phyloP scores from a whole-genome alignment of 805 yeast genomes.

The Candida qinlingensis region DNA sequence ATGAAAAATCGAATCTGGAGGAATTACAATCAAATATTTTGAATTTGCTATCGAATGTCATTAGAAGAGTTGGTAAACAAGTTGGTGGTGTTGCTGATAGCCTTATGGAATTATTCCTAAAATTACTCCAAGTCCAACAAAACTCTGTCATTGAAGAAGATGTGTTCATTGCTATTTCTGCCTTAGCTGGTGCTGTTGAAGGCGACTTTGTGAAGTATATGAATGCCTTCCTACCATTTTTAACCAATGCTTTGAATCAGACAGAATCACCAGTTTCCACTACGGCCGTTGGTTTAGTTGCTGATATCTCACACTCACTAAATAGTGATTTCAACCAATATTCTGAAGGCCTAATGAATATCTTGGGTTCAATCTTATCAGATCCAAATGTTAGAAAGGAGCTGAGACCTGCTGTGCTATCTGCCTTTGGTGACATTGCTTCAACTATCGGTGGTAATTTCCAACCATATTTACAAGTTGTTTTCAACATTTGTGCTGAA shows the following conservation, averaged over 20 bases:
- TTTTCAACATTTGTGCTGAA: conserved; percentile 68
- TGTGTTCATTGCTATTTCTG: conserved; percentile 84
- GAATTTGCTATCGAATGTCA: conserved; percentile 22
- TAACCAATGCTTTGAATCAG: conserved; percentile 73
- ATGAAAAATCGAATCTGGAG: conserved; percentile 72
- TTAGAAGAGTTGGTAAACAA: conserved; percentile 63
- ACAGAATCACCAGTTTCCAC: conserved; percentile 78
- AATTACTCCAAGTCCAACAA: conserved; percentile 55
- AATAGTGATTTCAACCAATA: conserved; percentile 70
- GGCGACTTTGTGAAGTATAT: conserved; percentile 67
- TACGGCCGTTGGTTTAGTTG: conserved; percentile 92
- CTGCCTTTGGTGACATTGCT: conserved; percentile 95
- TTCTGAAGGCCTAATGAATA: conserved; percentile 76
- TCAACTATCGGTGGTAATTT: conserved; percentile 77
- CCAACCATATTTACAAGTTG: conserved; percentile 69
- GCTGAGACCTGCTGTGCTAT: conserved; percentile 78
- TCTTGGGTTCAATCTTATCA: conserved; percentile 69
- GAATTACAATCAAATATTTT: conserved; percentile 73
- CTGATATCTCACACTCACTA: conserved; percentile 87
- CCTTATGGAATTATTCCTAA: conserved; percentile 78
- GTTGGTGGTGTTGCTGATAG: conserved; percentile 69
- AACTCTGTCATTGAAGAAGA: conserved; percentile 88
- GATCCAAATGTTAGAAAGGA: conserved; percentile 68
- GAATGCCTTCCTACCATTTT: conserved; percentile 77
- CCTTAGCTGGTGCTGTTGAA: conserved; percentile 80